These are phyloP conservation scores for Russula brevipes DNA, from an alignment of 768 basidiomycete genomes.

Conservation along the genomic window DNA sequence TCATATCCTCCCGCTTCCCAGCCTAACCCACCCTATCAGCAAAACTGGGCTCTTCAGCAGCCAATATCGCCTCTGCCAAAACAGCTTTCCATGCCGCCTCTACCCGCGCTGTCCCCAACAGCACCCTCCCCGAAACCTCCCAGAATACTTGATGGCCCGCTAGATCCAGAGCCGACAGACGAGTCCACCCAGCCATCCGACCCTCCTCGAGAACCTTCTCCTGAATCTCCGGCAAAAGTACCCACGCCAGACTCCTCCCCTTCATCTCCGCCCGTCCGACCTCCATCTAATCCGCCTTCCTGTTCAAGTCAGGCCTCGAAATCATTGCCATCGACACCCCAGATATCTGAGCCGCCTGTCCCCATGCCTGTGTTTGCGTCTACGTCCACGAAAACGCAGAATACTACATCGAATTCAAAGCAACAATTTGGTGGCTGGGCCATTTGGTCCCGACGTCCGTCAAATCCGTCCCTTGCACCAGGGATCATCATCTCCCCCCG, in stretches of 20 bases:
- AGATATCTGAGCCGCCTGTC: neutral
- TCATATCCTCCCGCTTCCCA: conserved; percentile 27
- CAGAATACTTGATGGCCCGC: conserved; percentile 19
- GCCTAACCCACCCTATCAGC: conserved; percentile 33
- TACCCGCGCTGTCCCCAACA: conserved; percentile 25
- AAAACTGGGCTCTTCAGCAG: conserved; percentile 45
- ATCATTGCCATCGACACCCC: conserved; percentile 7
- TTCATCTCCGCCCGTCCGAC: neutral
- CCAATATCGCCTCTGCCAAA: conserved; percentile 57
- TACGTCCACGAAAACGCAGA: neutral
- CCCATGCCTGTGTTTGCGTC: neutral
- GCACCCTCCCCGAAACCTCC: conserved; percentile 17
- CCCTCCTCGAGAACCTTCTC: neutral
- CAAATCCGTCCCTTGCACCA: conserved; percentile 57
- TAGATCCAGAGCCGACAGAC: conserved; percentile 12
- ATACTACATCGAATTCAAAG: neutral
- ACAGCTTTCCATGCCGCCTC: conserved; percentile 50
- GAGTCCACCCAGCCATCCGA: neutral
- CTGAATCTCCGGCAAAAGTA: neutral
- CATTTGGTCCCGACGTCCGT: conserved; percentile 70
- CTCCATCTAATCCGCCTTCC: conserved; percentile 3
- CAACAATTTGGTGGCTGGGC: conserved; percentile 40
- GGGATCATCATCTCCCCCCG: conserved; percentile 65
- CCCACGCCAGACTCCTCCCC: conserved; percentile 1
- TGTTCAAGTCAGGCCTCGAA: conserved; percentile 7